Percentiles rank a stretch among this genome's conserved stretches.
Conservation (phyloP, 1,284 basidiomycete species). For the Ganoderma boninense region DNA sequence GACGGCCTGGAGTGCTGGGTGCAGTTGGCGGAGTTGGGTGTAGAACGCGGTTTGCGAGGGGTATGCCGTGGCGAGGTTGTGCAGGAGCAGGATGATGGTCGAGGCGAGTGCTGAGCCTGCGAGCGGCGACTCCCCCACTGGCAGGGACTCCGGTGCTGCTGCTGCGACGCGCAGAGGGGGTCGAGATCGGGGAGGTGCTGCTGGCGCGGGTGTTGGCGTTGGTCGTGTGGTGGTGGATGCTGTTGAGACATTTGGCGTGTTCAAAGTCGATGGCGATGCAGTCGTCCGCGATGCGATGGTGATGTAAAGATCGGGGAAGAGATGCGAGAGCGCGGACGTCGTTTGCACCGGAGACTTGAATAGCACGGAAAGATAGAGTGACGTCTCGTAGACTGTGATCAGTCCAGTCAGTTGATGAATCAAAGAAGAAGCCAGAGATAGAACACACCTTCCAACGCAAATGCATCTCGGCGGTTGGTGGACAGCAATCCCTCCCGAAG, state of each 20-base stretch:
- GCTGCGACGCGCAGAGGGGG: neutral
- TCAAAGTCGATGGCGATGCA: slow-evolving; percentile 4
- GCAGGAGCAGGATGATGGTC: slow-evolving; percentile 58
- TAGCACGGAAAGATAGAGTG: slow-evolving; percentile 66
- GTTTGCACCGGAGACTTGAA: slow-evolving; percentile 67
- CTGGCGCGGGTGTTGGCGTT: neutral
- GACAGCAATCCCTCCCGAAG: slow-evolving; percentile 73
- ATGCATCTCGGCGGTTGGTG: slow-evolving; percentile 60
- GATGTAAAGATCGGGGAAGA: slow-evolving; percentile 59
- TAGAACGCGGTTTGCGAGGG: slow-evolving; percentile 67
- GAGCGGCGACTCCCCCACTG: neutral
- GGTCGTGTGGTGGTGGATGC: neutral
- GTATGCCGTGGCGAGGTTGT: slow-evolving; percentile 61
- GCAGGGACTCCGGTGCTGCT: neutral
- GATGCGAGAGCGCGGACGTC: slow-evolving; percentile 63
- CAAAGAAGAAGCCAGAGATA: neutral
- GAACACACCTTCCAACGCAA: slow-evolving; percentile 69
- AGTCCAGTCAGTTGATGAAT: neutral
- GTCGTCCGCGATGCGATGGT: slow-evolving; percentile 5
- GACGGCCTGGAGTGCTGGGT: slow-evolving; percentile 41
- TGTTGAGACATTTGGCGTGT: neutral
- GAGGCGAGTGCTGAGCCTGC: slow-evolving; percentile 37
- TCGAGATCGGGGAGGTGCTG: neutral
- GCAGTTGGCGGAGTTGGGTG: slow-evolving; percentile 53
- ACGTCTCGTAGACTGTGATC: slow-evolving; percentile 70